Base-by-base conservation (phyloP, 345 rosid genomes). In the Zanthoxylum bungeanum region DNA sequence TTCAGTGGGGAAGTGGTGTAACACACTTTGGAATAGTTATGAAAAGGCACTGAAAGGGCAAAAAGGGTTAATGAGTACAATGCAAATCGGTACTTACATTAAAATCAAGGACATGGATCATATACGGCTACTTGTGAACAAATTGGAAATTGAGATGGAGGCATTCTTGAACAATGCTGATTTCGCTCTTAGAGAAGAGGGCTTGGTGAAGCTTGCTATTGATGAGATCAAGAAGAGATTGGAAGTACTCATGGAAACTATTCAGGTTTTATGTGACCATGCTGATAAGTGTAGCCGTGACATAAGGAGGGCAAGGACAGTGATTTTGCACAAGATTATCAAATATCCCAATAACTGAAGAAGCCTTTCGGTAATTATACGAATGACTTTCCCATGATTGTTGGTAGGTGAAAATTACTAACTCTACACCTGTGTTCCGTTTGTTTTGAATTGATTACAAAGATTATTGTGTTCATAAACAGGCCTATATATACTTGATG, bases 201-300 rank as follows among this genome's bases (percentile, higher is more conserved):
- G 80, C 47, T 84, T 71, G 0, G 76, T 89, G 81, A 86, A 75
- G 76, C 73, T 92, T 44, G 95, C 84, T 2, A 88, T 94, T 57
- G 93, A 83, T 12, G 98, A 92, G 82, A 90, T 94, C 76, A 90
- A 83, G 87, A 94, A 79, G 85, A 89, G 84, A 79, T 73, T 92
- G 39, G 85, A 77, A 67, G 77, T 69, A 66, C 88, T 89, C 64
- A 81, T 76, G 77, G 83, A 83, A 33, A 82, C 80, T 7, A 80
- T 92, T 37, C 91, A 90, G 68, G 86, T 73, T 70, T 88, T 94
- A 47, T 83, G 85, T 37, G 72, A 37, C 39, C 97, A 80, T 46
- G 92, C 98, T 25, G 78, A 68, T 64, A 88, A 78, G 80, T 94
- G 93, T 72, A 84, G 91, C 82, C 75, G 79, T 9, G 91, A 90